Conservation (phyloP, 805 yeast genomes). For the Clavispora carvajalis region DNA sequence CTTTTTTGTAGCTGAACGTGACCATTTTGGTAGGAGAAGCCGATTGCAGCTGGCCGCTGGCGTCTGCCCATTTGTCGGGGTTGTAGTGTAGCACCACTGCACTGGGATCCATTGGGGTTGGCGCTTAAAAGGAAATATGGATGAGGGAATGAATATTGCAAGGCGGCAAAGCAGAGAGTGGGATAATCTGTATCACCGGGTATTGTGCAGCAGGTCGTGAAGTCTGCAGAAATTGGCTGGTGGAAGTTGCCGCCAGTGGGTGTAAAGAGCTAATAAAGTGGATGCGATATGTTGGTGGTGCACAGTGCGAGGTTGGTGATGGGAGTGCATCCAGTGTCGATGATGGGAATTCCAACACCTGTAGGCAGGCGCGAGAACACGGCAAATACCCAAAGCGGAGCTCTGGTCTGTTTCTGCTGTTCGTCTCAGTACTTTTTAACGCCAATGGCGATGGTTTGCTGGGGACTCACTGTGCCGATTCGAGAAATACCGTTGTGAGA, state of each 20-base stretch:
- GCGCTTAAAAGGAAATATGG: background rate
- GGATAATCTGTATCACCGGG: too few relatives aligned
- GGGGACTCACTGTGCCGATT: too few relatives aligned
- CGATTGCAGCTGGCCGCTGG: background rate
- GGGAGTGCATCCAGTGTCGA: background rate
- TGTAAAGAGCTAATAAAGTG: background rate
- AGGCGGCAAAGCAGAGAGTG: background rate
- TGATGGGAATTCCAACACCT: background rate
- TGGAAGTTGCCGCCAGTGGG: background rate
- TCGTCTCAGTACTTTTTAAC: too few relatives aligned
- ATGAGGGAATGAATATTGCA: background rate
- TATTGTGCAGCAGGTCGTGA: too few relatives aligned
- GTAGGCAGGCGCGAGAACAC: too few relatives aligned
- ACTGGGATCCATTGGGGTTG: slow-evolving; percentile 7
- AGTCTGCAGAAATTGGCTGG: background rate
- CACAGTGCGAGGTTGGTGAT: background rate
- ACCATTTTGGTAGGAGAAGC: slow-evolving; percentile 8
- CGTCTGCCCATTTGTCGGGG: slow-evolving; percentile 14
- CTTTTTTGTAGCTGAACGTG: slow-evolving; percentile 4
- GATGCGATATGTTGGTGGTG: background rate
- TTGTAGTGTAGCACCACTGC: slow-evolving; percentile 11
- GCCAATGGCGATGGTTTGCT: too few relatives aligned
- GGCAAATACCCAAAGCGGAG: too few relatives aligned
- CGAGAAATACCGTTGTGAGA: too few relatives aligned
- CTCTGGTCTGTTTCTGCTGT: too few relatives aligned